Conservation (phyloP, 768 basidiomycete genomes). For the Coprinopsis marcescibilis region DNA sequence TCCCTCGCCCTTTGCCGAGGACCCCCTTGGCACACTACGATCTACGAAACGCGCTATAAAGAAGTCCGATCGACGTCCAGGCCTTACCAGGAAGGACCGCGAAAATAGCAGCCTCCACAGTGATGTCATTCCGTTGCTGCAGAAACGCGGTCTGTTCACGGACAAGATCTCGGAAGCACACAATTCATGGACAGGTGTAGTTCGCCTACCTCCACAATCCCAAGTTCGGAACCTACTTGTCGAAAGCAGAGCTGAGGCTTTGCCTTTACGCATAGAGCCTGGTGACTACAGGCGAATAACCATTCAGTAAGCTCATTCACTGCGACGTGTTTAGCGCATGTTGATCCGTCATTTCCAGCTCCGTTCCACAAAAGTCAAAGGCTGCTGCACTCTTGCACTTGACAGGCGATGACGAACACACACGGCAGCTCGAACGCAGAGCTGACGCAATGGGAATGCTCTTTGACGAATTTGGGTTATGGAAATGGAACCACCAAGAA, state of each 20-base stretch:
- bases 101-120: conserved; percentile 5
- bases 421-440: neutral
- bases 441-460: conserved; percentile 3
- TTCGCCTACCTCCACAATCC: neutral
- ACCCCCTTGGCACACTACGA: neutral
- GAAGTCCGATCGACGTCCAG: neutral
- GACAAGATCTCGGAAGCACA: conserved; percentile 8
- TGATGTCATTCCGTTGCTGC: conserved; percentile 5
- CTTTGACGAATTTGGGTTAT: conserved; percentile 8
- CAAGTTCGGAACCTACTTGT: neutral
- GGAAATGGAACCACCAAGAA: conserved; percentile 7
- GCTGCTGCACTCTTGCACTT: conserved; percentile 1
- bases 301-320: conserved; percentile 6
- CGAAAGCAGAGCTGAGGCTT: neutral
- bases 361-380: conserved; percentile 7
- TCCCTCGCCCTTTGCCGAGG: neutral
- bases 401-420: conserved; percentile 7
- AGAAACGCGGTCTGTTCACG: conserved; percentile 1
- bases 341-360: neutral
- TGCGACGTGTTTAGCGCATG: neutral
- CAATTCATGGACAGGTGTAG: conserved; percentile 9
- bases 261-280: neutral
- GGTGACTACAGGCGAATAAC: conserved; percentile 4
- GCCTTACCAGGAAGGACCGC: conserved; percentile 5
- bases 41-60: conserved; percentile 1